Evolutionary conservation across 192 early-diverging fungal genomes (phyloP), one percentile per base, ranked within the genome.

Genomic region (Rhizophlyctis rosea): DNA sequence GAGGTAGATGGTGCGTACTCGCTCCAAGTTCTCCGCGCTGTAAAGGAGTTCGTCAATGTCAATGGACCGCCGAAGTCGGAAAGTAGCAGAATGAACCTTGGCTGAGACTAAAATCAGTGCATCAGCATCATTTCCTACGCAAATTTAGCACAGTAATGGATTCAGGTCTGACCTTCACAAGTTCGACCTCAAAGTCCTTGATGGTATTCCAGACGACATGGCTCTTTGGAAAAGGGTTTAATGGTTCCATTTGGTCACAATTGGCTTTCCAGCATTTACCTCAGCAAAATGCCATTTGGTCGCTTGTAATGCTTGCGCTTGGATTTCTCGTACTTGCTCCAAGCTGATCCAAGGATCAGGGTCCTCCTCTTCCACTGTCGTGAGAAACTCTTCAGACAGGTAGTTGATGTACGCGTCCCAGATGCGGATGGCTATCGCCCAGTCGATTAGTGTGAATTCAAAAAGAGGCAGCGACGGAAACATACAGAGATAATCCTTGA

Each of bases 401-500:
- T 77, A 91, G 5, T 76, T 68, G 3, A 79, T 35, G 66, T 83
- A 90, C 21, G 76, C 76, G 35, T 77, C 77, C 87, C 88, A 91
- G 21, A 90, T 61, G 3, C 63, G 63, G 54, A 89, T 86, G 5
- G 86, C 89, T 91, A 62, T 61, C 23, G 24, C n/a, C 21, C 28
- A 3, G 3, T 28, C 28, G 4, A 25, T 29, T 3, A 14, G 3
- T 3, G 53, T n/a, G 24, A 54, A 2, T 25, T 2, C 53, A 2
- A 4, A 16, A n/a, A n/a, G n/a, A n/a, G n/a, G n/a, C n/a, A n/a
- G n/a, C n/a, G n/a, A n/a, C n/a, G n/a, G n/a, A n/a, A 13, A 44
- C 21, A 13, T 81, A 90, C 89, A 91, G 32, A 88, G 65, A 51
- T 91, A 91, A 34, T 91, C 89, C 32, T 86, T 34, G 0, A 75